Percentiles rank a stretch among this genome's conserved stretches.
These are phyloP conservation scores for Botryotinia narcissicola DNA, from an alignment of 2,329 filamentous ascomycete genomes.

Conservation along the genomic window DNA sequence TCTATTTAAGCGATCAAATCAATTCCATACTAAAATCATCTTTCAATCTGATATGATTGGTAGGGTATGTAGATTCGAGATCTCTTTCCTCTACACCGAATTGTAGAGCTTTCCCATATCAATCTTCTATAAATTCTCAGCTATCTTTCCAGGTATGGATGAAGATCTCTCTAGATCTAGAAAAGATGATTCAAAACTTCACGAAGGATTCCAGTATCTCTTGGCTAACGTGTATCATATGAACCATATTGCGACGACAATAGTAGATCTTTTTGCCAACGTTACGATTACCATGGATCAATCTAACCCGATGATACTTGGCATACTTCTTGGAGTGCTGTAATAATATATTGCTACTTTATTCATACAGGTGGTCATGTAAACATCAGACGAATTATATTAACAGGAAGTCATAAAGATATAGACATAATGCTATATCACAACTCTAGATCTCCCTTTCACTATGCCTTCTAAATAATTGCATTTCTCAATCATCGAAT, in stretches of 20 bases:
- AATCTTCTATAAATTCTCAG: background rate
- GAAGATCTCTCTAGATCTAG: background rate
- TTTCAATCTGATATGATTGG: background rate
- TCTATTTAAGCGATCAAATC: background rate
- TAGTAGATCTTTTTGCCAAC: constrained; percentile 1
- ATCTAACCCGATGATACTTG: background rate
- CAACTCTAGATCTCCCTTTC: background rate
- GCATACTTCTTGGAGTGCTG: background rate
- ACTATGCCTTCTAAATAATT: background rate
- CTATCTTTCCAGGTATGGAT: background rate
- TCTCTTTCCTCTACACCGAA: background rate
- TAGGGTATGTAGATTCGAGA: background rate
- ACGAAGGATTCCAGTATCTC: background rate
- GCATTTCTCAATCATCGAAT: background rate
- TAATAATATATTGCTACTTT: background rate
- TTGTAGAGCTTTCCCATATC: background rate
- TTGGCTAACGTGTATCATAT: background rate
- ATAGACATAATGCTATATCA: background rate
- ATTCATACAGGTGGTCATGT: background rate
- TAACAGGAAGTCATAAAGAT: background rate
- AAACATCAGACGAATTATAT: constrained; percentile 9
- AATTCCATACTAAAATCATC: background rate
- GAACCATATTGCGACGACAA: constrained; percentile 1
- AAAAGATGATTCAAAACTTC: background rate
- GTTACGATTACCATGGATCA: background rate